Evolutionary conservation across 2,329 filamentous ascomycete species (phyloP).

Genomic region (Tolypocladium tropicale): DNA sequence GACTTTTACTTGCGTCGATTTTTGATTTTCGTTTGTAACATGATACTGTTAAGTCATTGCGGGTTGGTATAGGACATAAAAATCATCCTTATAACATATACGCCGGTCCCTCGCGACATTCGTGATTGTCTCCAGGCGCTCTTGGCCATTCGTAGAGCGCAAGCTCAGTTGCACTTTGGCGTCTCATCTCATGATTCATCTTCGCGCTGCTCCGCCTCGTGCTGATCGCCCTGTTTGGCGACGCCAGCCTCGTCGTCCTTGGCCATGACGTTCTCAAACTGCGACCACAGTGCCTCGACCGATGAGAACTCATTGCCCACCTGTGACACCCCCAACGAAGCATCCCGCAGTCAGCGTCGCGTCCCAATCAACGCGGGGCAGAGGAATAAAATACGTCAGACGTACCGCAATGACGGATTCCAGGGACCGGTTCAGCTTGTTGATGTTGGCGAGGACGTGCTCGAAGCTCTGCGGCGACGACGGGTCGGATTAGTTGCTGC

Average conservation of each 20-base stretch:
- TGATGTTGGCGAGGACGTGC: conserved; percentile 89
- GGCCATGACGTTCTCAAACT: conserved; percentile 94
- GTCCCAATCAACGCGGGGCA: not conserved
- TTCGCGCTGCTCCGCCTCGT: conserved; percentile 12
- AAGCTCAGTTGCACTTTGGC: not conserved
- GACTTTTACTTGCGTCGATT: conserved; percentile 6
- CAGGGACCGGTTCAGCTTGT: conserved; percentile 83
- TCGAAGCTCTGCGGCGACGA: conserved; percentile 54
- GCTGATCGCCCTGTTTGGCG: conserved; percentile 11
- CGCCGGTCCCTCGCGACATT: not conserved
- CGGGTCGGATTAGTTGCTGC: not conserved
- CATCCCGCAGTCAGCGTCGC: not conserved
- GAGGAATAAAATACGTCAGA: conserved; percentile 1
- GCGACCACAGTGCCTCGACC: conserved; percentile 92
- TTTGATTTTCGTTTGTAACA: conserved; percentile 16
- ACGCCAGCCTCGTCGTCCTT: conserved; percentile 37
- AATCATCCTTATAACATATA: conserved; percentile 9
- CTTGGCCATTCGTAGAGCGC: not conserved
- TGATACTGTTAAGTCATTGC: conserved; percentile 10
- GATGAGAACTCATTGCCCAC: conserved; percentile 96
- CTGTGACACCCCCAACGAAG: conserved; percentile 25
- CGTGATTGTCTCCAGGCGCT: not conserved
- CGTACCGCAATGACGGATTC: conserved; percentile 82
- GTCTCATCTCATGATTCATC: not conserved
- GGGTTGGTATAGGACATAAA: conserved; percentile 14